Evolutionary conservation across 1,139 yeast genomes (phyloP).

Genomic region (Maudiozyma humilis): DNA sequence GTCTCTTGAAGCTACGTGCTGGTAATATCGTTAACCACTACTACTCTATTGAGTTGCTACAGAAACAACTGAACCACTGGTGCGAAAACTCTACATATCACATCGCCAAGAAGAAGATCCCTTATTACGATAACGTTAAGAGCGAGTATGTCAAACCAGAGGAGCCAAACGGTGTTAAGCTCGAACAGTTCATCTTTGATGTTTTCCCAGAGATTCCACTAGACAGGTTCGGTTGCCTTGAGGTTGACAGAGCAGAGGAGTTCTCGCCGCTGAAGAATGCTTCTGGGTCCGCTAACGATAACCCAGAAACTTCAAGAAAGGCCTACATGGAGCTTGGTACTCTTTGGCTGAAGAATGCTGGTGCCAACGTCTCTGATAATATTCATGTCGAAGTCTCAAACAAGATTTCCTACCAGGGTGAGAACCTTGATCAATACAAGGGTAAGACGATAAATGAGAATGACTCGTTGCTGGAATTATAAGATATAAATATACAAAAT

Average conservation of each 20-base stretch:
- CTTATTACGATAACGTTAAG: slow-evolving; percentile 41
- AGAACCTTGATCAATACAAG: slow-evolving; percentile 56
- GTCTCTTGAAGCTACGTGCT: slow-evolving; percentile 69
- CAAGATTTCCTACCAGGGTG: slow-evolving; percentile 73
- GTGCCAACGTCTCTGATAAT: slow-evolving; percentile 49
- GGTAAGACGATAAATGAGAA: slow-evolving; percentile 41
- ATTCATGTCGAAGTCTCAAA: slow-evolving; percentile 72
- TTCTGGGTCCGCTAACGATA: slow-evolving; percentile 70
- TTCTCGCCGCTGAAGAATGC: slow-evolving; percentile 94
- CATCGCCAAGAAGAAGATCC: slow-evolving; percentile 85
- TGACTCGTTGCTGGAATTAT: slow-evolving; percentile 11
- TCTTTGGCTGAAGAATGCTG: slow-evolving; percentile 64
- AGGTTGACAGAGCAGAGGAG: slow-evolving; percentile 77
- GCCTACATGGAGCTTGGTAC: slow-evolving; percentile 64
- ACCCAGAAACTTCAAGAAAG: slow-evolving; percentile 71
- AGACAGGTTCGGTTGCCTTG: slow-evolving; percentile 80
- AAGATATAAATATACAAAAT: no score
- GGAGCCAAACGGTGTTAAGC: slow-evolving; percentile 80
- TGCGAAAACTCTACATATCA: slow-evolving; percentile 76
- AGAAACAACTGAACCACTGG: slow-evolving; percentile 59
- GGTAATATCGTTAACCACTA: slow-evolving; percentile 97
- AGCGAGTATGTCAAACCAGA: slow-evolving; percentile 52
- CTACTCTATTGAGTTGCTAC: slow-evolving; percentile 69
- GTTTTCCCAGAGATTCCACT: slow-evolving; percentile 77
- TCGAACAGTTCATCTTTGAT: slow-evolving; percentile 96